Evolutionary conservation across 768 basidiomycete genomes (phyloP).

Genomic region (Fomitopsis pulvina): DNA sequence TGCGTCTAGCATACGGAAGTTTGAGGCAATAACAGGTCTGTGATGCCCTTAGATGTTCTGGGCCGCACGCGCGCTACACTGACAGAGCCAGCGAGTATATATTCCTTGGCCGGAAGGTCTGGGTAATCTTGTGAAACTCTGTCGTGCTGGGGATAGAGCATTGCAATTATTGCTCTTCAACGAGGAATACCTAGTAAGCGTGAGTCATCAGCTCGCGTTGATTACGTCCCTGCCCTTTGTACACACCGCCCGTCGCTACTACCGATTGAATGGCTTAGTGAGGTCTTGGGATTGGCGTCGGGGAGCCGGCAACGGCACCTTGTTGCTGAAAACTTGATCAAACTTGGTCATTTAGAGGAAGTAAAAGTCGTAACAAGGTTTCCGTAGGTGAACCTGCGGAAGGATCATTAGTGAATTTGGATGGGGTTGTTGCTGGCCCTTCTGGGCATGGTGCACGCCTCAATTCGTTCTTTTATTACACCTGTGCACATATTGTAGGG

Average conservation of each 20-base stretch:
- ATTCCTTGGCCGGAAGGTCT: constrained; percentile 71
- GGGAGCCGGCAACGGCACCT: constrained; percentile 46
- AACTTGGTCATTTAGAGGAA: constrained; percentile 83
- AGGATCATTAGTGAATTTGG: constrained; percentile 57
- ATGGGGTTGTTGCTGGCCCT: constrained; percentile 16
- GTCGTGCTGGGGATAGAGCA: constrained; percentile 84
- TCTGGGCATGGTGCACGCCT: constrained; percentile 26
- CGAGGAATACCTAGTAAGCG: constrained; percentile 87
- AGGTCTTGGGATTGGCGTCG: constrained; percentile 76
- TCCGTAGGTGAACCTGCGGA: constrained; percentile 80
- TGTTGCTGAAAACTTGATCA: constrained; percentile 53
- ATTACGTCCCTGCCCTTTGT: constrained; percentile 90
- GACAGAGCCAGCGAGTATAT: constrained; percentile 83
- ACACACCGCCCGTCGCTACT: constrained; percentile 88
- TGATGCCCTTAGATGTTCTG: constrained; percentile 90
- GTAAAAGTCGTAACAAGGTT: constrained; percentile 81
- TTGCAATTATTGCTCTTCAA: constrained; percentile 92
- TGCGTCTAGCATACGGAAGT: constrained; percentile 77
- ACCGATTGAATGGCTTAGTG: constrained; percentile 90
- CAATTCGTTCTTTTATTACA: constrained; percentile 32
- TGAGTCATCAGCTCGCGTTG: constrained; percentile 85
- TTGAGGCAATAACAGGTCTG: constrained; percentile 90
- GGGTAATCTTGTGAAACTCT: constrained; percentile 77
- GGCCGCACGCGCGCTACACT: constrained; percentile 85
- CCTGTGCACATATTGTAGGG: constrained; percentile 36